Evolutionary conservation across 2,329 filamentous ascomycete species (phyloP), one percentile per base, ranked within the genome.

Genomic region (Aphanocladium album): DNA sequence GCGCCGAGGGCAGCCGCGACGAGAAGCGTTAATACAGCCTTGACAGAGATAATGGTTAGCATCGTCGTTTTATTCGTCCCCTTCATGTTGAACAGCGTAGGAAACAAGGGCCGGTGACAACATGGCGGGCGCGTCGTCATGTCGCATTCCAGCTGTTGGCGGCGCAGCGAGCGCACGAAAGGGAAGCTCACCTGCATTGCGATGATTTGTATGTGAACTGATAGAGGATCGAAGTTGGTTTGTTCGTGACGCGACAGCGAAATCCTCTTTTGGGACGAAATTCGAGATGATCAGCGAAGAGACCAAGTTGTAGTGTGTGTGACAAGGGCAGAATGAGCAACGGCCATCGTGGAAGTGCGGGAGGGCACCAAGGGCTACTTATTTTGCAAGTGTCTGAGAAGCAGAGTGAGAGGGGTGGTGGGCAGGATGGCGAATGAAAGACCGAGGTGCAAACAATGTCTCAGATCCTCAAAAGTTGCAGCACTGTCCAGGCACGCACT

Each of bases 181-280:
- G 5, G 23, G 21, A 43, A n/a, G 17, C 51, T 51, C 49, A 61
- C 60, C 60, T 61, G 57, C 60, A 61, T 61, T 57, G 39, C 41
- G 47, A 30, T 25, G 9, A 3, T 45, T 25, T 17, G 19, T 27
- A 27, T 33, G 12, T 9, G 23, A 21, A 5, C 8, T 33, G 14
- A 16, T 12, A 19, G 51, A 35, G 17, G 12, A n/a, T 9, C 27
- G 17, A 23, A 23, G 11, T 33, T 53, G 52, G 39, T 5, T 16
- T 8, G 39, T 17, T 17, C 7, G 12, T 17, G 39, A 43, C 39
- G 39, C 6, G 6, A 12, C 12, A 12, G 6, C 33, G 33, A 12
- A n/a, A n/a, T 35, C 12, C 33, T 12, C 12, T 35, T 35, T 35
- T 35, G 33, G 33, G 33, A 35, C 12, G 33, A 12, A 6, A 35